Percentiles rank a stretch among this genome's conserved stretches.
Conservation (phyloP, 2,329 filamentous ascomycete species). For the Fonsecaea erecta region DNA sequence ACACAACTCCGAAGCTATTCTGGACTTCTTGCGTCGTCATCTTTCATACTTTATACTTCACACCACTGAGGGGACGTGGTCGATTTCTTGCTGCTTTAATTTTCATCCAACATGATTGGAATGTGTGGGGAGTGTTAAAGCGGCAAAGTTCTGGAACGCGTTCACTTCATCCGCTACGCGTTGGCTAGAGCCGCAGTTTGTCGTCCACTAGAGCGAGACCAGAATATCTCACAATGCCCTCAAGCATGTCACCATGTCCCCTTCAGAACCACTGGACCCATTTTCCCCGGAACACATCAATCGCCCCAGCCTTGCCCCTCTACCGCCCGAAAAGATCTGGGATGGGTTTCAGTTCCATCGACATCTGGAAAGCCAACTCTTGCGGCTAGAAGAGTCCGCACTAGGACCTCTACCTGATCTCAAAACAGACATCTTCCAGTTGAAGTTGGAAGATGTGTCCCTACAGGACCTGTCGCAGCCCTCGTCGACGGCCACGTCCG, state of each 20-base stretch:
- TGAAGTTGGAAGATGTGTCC: conserved; percentile 28
- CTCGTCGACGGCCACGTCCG: conserved; percentile 22
- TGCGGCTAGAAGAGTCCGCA: conserved; percentile 28
- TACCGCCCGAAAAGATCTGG: conserved; percentile 22
- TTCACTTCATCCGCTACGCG: neutral
- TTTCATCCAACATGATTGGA: neutral
- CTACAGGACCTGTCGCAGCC: conserved; percentile 23
- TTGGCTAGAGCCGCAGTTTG: neutral
- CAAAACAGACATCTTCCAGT: conserved; percentile 17
- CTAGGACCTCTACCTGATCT: conserved; percentile 22
- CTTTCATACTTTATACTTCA: too few relatives aligned
- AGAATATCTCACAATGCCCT: conserved; percentile 13
- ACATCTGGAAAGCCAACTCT: conserved; percentile 30
- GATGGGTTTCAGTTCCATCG: conserved; percentile 32
- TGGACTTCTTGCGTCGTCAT: too few relatives aligned
- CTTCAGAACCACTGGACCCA: conserved; percentile 13
- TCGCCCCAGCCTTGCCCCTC: neutral
- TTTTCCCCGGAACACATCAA: conserved; percentile 20
- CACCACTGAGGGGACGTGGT: too few relatives aligned
- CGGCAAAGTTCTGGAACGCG: neutral
- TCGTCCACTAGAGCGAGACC: neutral
- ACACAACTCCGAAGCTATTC: too few relatives aligned
- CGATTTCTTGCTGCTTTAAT: too few relatives aligned
- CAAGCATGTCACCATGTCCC: conserved; percentile 18
- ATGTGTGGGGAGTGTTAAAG: neutral